phyloP scores from a whole-genome alignment of 441 rosid species.

The Kokia cookei region DNA sequence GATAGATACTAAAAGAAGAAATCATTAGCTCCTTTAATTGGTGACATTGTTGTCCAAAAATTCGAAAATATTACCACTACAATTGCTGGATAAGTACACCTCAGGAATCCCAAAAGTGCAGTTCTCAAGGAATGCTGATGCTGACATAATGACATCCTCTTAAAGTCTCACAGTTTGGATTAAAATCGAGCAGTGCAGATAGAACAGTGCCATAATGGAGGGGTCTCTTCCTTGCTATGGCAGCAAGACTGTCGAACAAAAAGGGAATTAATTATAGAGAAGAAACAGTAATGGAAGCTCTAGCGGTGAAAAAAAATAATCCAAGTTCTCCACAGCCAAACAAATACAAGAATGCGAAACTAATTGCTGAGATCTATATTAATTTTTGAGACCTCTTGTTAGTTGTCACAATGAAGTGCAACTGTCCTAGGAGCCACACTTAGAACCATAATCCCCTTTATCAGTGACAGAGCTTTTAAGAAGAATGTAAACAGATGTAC shows the following conservation, averaged over 20 bases:
- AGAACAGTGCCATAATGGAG: conserved; percentile 60
- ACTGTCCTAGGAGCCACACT: background rate
- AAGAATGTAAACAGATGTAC: background rate
- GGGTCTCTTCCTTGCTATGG: conserved; percentile 88
- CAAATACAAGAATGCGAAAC: background rate
- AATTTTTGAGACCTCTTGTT: background rate
- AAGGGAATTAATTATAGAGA: conserved; percentile 4
- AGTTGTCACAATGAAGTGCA: background rate
- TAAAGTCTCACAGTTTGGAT: conserved; percentile 51
- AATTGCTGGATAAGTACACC: conserved; percentile 69
- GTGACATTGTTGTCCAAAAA: background rate
- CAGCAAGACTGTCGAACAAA: conserved; percentile 73
- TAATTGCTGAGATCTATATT: background rate
- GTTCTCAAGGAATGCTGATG: conserved; percentile 87
- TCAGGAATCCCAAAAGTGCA: conserved; percentile 91
- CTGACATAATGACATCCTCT: conserved; percentile 74
- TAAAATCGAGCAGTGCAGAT: conserved; percentile 75
- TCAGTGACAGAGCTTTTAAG: background rate
- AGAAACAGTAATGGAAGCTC: background rate
- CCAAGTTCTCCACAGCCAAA: conserved; percentile 4
- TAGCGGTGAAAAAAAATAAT: background rate
- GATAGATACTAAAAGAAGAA: background rate
- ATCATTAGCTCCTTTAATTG: background rate
- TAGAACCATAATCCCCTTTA: background rate
- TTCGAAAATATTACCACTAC: conserved; percentile 53